phyloP scores from a whole-genome alignment of 164 flowering plant genomes.

The Aristolochia californica region DNA sequence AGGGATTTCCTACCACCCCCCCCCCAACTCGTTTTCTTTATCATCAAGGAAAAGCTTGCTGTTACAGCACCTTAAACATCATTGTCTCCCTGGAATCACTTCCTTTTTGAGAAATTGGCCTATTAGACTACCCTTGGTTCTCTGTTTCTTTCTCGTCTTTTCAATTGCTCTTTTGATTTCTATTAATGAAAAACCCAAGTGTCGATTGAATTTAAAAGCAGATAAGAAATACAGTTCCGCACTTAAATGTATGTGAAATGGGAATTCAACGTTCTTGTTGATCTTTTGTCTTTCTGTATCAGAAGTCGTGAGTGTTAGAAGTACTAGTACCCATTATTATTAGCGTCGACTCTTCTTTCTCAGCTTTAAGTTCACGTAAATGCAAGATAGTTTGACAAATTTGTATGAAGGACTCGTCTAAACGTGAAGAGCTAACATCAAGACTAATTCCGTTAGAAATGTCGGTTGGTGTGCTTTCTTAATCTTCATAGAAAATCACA shows the following conservation, averaged over 20 bases:
- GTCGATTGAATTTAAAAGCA: too few species aligned
- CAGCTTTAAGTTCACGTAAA: background rate
- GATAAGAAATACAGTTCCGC: too few species aligned
- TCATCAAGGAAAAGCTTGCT: too few species aligned
- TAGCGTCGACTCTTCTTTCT: background rate
- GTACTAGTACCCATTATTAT: background rate
- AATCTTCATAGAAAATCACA: background rate
- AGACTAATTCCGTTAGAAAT: constrained; percentile 3
- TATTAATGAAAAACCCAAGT: too few species aligned
- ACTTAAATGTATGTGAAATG: too few species aligned
- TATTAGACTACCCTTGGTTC: background rate
- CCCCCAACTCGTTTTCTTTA: too few species aligned
- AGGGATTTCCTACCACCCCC: constrained; percentile 3
- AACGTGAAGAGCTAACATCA: background rate
- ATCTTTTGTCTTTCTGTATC: background rate
- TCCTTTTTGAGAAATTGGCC: background rate
- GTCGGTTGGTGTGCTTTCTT: constrained; percentile 6
- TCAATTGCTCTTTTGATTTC: too few species aligned
- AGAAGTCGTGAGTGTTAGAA: background rate
- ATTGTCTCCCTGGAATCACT: background rate
- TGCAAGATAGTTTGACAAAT: background rate
- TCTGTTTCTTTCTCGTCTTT: too few species aligned
- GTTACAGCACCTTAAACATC: background rate
- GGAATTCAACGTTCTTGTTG: background rate
- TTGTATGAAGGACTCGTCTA: background rate